Evolutionary conservation across 176 grass and related monocot species (phyloP), one percentile per base, ranked within the genome.

Genomic region (Avena sativa): DNA sequence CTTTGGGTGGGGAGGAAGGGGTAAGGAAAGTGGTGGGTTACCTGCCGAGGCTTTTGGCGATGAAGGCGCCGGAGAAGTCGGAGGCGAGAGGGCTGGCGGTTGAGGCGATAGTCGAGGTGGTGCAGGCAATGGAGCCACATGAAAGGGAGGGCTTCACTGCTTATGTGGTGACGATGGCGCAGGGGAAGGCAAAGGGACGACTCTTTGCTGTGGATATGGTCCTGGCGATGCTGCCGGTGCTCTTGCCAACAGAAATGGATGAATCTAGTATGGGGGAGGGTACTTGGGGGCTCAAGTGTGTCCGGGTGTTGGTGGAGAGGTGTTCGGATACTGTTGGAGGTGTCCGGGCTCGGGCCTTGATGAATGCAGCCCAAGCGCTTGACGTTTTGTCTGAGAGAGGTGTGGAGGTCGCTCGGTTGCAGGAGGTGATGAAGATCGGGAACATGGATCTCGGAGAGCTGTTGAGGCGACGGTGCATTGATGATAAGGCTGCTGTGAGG

Each of bases 401-500:
- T 34, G 85, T 91, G 17, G 90, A 89, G 59, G 71, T 71, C 62
- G 57, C 43, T 10, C 63, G 4, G 14, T 66, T 95, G 76, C 84
- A 88, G 77, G 76, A 92, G 82, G 64, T 73, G 15, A 83, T 85
- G 65, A 90, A 51, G 69, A 86, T 95, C 16, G 86, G 85, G 17
- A 82, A 87, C 83, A 89, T 87, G 20, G 46, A 67, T 65, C 90
- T 95, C 19, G 91, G 85, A 46, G 89, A 98, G 30, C 79, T 98
- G 86, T 67, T 98, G 64, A 94, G 84, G 47, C 85, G 75, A 19
- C 85, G 93, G 56, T 98, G 96, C 69, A 85, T 71, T 1, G 96
- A 98, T 92, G 92, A 95, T 57, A 98, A 98, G 82, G 88, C 96
- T 91, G 93, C 92, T 36, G 96, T 98, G 6, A 95, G 96, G 89